phyloP scores from a whole-genome alignment of 345 rosid genomes.

The Arabidopsis suecica region DNA sequence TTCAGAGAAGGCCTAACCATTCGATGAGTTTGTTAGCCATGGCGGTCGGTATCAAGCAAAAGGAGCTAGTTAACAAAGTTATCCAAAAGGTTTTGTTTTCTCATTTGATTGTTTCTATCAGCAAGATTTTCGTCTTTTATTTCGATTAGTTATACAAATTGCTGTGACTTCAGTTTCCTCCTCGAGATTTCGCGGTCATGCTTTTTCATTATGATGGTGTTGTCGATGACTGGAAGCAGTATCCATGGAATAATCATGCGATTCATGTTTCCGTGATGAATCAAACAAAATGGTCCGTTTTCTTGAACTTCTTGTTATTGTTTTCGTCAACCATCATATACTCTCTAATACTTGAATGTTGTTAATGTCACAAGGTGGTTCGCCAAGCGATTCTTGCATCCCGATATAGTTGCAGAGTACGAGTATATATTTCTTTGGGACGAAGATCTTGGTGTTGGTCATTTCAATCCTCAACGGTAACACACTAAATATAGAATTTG shows the following conservation, averaged over 20 bases:
- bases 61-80: conserved; percentile 66
- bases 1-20: conserved; percentile 50
- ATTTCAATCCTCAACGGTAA: conserved; percentile 75
- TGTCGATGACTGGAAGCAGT: conserved; percentile 78
- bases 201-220: conserved; percentile 92
- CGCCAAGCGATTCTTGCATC: conserved; percentile 95
- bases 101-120: conserved; percentile 8
- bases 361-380: conserved; percentile 79
- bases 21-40: conserved; percentile 64
- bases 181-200: conserved; percentile 67
- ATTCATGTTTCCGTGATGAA: conserved; percentile 77
- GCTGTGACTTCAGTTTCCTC: conserved; percentile 58
- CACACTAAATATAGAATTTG: not conserved
- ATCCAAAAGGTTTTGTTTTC: conserved; percentile 59
- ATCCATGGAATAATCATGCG: conserved; percentile 62
- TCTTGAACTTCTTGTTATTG: conserved; percentile 21
- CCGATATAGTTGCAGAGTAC: conserved; percentile 78
- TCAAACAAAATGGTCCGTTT: conserved; percentile 86
- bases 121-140: not conserved
- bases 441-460: conserved; percentile 85
- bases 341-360: conserved; percentile 7
- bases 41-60: conserved; percentile 82
- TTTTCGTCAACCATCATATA: not conserved
- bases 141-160: not conserved
- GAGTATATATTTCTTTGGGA: conserved; percentile 94